Percentiles rank a stretch among this genome's conserved stretches.
These are phyloP conservation scores for Serpula lacrymans DNA, from an alignment of 768 basidiomycete genomes.

Conservation along the genomic window DNA sequence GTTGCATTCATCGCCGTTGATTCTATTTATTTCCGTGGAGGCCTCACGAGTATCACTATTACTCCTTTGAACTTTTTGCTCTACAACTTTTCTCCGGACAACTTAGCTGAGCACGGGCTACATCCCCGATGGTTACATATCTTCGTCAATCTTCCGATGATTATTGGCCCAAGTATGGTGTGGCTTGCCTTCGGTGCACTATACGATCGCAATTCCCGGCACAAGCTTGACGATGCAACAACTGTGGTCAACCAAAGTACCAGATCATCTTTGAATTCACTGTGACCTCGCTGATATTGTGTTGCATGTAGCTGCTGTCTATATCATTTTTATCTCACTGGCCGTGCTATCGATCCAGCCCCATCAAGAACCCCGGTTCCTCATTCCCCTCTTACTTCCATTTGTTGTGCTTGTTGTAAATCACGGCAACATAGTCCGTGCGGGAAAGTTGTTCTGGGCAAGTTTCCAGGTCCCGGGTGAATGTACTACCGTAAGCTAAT, in stretches of 20 bases:
- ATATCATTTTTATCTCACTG: conserved; percentile 27
- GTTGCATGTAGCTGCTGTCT: conserved; percentile 21
- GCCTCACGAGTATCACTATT: conserved; percentile 16
- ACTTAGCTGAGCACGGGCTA: conserved; percentile 36
- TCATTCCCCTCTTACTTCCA: conserved; percentile 32
- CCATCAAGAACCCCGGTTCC: conserved; percentile 39
- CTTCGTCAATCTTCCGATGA: conserved; percentile 36
- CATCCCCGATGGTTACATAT: conserved; percentile 40
- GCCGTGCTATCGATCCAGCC: conserved; percentile 31
- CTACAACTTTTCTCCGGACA: conserved; percentile 34
- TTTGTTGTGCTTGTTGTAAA: conserved; percentile 26
- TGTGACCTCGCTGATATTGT: conserved; percentile 16
- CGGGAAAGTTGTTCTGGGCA: conserved; percentile 31
- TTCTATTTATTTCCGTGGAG: conserved; percentile 30
- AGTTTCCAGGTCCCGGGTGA: conserved; percentile 5
- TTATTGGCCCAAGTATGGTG: conserved; percentile 33
- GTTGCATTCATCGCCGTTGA: conserved; percentile 23
- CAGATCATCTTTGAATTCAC: conserved; percentile 10
- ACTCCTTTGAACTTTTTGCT: conserved; percentile 37
- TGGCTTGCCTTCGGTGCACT: conserved; percentile 16
- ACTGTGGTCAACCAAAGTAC: conserved; percentile 4
- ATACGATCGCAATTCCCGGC: background rate
- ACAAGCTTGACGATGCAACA: conserved; percentile 1
- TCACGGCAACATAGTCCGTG: conserved; percentile 17
- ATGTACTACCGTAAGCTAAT: too few relatives aligned